Evolutionary conservation across 257 asterid species (phyloP), one percentile per base, ranked within the genome.

Genomic region (Penstemon davidsonii): DNA sequence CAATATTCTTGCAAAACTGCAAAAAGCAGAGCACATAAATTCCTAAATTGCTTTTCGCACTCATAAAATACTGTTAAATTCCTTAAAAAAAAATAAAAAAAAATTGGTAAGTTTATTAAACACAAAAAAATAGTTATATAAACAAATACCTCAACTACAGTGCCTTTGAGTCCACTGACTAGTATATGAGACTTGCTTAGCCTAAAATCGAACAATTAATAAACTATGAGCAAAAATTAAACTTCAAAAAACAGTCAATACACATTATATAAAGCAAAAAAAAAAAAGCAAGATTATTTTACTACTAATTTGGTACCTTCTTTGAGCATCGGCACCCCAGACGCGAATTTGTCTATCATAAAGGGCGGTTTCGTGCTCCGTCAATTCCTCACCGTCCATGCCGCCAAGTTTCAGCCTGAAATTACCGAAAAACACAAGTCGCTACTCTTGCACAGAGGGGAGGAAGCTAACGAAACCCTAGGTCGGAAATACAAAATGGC

Each of bases 331-430:
- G 60, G 96, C 97, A 0, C 99, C 99, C 99, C 99, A 94, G 61
- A 94, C 99, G 66, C 99, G 92, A 79, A 93, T 94, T 82, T 94
- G 99, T 38, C 99, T 97, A 82, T 94, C 99, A 61, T 94, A 94
- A n/a, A 94, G 91, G 8, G 99, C 99, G 7, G 99, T 94, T 82
- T 94, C 97, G 33, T 94, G 99, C 80, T 94, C 99, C 25, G 99
- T 94, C 82, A 94, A 69, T 57, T 91, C 88, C 52, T 90, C 98
- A 0, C 91, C 93, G 58, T 81, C 81, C 86, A 78, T 86, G 18
- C 56, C 74, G 18, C 56, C 74, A 64, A 81, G 40, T 37, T 68
- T 77, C 72, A 73, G 73, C 70, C 85, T 73, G 69, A 71, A 47
- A 56, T 52, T 59, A 59, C 36, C 54, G 57, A 53, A 57, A 66